Base-by-base conservation (phyloP, 164 flowering plant species). In the Paratinospora sagittata region DNA sequence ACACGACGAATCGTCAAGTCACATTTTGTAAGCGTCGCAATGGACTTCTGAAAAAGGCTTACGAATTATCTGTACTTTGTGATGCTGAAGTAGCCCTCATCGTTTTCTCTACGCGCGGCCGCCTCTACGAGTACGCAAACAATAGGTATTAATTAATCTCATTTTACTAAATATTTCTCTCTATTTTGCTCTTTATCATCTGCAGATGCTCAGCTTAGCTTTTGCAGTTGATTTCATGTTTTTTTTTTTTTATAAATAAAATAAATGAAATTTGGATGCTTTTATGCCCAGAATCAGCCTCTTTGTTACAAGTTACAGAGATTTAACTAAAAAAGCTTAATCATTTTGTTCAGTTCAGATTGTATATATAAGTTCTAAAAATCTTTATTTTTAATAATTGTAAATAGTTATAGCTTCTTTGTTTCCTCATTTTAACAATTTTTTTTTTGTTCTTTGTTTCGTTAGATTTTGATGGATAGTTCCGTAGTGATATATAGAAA, bases 71-170 rank as follows among this genome's bases (percentile, higher is more conserved):
- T n/a, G 89, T 89, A 8, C 87, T 89, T 17, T 89, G 94, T 71
- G 94, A 89, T 75, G 94, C 94, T 27, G 91, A 89, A 70, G 86
- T 89, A 58, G 88, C 89, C 27, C 89, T 90, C 34, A 80, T 90
- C 72, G 90, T 90, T 82, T 90, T 90, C 87, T 90, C 95, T 12
- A 88, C 71, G 83, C 88, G 92, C 0, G 95, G 95, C 19, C 89
- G 92, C 75, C 95, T 90, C 61, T 90, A 84, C 58, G 96, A 90
- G 75, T 90, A 88, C 76, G 82, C 96, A 14, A 90, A 90, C 82
- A 82, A 90, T 82, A 90, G 92, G 96, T 90, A 26, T 49, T 30
- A n/a, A 30, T 30, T 30, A 30, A 27, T 23, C 14, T 13, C 33
- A 43, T 62, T 21, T 45, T 1, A 16, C 16, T 26, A 1, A 21